Evolutionary conservation across 257 asterid species (phyloP), one percentile per base, ranked within the genome.

Genomic region (Gardenia jasminoides): DNA sequence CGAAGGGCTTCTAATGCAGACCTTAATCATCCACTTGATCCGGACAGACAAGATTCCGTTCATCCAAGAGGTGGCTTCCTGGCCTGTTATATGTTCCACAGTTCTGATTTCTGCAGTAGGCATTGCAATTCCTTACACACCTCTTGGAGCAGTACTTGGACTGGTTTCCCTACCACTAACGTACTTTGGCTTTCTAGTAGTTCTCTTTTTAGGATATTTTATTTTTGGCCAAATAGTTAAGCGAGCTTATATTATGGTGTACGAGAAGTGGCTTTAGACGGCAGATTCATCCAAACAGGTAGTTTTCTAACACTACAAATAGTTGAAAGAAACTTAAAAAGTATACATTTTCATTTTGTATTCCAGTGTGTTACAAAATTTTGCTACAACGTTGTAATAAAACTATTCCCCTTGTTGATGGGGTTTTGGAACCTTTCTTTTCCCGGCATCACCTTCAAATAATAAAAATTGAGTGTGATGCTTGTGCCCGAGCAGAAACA

Each of bases 1-100:
- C 10, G 81, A 81, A 67, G 84, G 84, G 70, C 76, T 82, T 66
- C 70, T 82, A 30, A 82, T 82, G 84, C 84, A 82, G 67, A 77
- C 76, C 48, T 56, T 82, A 22, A 73, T 81, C 65, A 76, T 81
- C 77, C 81, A 81, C 81, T 54, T 76, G 75, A 76, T 81, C 58
- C 73, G 81, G 12, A 47, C 81, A 9, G 84, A 81, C 41, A 76
- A 81, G 30, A 48, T 81, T 10, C 81, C 84, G 48, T 82, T 82
- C 28, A 28, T 82, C 30, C 74, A 77, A 41, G 84, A 72, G 31
- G 79, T 77, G 50, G 84, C 84, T 30, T 72, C 84, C 15, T 77
- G 81, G 84, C 84, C 79, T 6, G 81, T 81, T 10, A 72, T 46
- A 26, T 74, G 77, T 77, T 76, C 84, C 47, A 81, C 84, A 70